Conservation (phyloP, 495 filamentous ascomycete genomes). For the Podospora conica region DNA sequence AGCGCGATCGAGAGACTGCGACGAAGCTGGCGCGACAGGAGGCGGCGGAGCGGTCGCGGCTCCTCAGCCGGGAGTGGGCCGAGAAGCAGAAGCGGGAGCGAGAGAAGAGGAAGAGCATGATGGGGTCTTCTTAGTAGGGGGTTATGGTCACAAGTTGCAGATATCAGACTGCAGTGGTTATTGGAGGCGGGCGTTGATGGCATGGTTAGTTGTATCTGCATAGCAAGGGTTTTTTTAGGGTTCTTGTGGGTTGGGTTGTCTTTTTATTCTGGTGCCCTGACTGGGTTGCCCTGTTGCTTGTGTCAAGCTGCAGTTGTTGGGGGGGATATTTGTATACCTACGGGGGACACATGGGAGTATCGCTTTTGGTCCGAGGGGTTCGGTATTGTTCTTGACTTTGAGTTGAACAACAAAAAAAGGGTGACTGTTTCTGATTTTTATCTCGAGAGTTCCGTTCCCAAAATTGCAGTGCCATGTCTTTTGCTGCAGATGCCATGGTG, state of each 20-base stretch:
- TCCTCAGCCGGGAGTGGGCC: constrained; percentile 62
- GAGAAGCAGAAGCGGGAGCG: constrained; percentile 49
- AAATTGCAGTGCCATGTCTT: not conserved
- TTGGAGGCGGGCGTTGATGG: not conserved
- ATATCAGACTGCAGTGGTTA: not conserved
- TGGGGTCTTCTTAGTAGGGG: not conserved
- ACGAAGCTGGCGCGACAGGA: constrained; percentile 53
- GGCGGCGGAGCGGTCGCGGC: constrained; percentile 60
- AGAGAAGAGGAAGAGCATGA: constrained; percentile 22
- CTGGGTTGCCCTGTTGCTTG: not conserved
- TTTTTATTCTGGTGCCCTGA: not conserved
- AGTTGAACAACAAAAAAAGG: not conserved
- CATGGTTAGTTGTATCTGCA: not conserved
- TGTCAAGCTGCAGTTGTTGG: not conserved
- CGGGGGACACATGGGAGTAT: not conserved
- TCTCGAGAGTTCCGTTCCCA: too few species aligned
- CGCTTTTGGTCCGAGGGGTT: not conserved
- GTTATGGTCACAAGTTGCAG: not conserved
- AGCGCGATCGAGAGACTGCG: constrained; percentile 50
- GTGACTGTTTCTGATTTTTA: too few species aligned
- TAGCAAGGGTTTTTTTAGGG: not conserved
- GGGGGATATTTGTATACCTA: not conserved
- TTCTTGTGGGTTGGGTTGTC: not conserved
- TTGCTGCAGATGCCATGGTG: not conserved
- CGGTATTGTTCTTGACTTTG: not conserved